These are phyloP conservation scores for Scytalidium sp. DNA, from an alignment of 2,329 filamentous ascomycete species.

Conservation along the genomic window DNA sequence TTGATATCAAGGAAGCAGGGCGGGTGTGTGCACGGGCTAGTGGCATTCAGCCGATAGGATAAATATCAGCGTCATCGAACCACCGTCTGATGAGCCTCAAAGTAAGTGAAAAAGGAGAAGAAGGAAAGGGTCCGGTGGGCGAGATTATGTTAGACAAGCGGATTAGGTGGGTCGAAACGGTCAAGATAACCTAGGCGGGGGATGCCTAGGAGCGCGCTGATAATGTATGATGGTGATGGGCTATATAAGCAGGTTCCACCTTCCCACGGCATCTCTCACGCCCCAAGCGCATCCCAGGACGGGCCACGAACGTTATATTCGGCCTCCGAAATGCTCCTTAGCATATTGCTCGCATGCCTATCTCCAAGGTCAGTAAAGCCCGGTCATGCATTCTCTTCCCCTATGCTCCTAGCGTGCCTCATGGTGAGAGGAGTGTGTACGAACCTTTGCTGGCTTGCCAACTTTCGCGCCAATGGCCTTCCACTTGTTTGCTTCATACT, in stretches of 20 bases:
- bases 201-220: constrained; percentile 26
- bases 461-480: constrained; percentile 96
- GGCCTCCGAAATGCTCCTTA: constrained; percentile 75
- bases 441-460: constrained; percentile 92
- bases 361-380: constrained; percentile 18
- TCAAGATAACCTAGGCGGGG: not conserved
- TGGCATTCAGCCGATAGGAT: not conserved
- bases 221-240: not conserved
- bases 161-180: not conserved
- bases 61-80: not conserved
- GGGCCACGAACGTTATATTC: constrained; percentile 15
- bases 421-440: constrained; percentile 5
- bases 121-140: constrained; percentile 18
- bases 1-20: not conserved
- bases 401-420: not conserved
- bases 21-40: not conserved
- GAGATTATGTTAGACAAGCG: constrained; percentile 24
- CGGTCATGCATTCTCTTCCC: constrained; percentile 15
- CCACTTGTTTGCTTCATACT: constrained; percentile 99
- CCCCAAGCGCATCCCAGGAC: not conserved
- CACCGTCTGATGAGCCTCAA: constrained; percentile 5
- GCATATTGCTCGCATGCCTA: constrained; percentile 90
- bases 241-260: not conserved
- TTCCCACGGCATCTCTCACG: not conserved
- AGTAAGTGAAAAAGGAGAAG: constrained; percentile 12